Evolutionary conservation across 163 green algal genomes (phyloP), one percentile per base, ranked within the genome.

Genomic region (Volvox carteri): DNA sequence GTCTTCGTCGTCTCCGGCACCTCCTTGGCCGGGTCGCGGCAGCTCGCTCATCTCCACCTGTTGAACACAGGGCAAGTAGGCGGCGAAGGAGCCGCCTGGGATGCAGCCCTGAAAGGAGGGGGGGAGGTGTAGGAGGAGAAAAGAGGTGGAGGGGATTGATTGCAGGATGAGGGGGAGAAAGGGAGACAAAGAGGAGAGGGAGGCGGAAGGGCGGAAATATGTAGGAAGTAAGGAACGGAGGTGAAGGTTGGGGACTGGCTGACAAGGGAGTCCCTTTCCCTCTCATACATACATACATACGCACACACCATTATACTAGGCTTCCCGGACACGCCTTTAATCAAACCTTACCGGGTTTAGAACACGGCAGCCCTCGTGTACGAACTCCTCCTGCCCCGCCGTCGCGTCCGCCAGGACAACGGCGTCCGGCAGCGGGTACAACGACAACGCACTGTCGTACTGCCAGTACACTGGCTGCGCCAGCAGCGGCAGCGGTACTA

Each of bases 371-470:
- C 91, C 94, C 46, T 97, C 90, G 83, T 97, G 97, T 2, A 50
- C 86, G 62, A 93, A 92, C 14, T 74, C 73, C 30, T 44, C 94
- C 62, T 96, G 91, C 1, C 60, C 60, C 65, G 81, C 81, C 0
- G 89, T 93, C 0, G 84, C 54, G 86, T 99, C 97, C 28, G 96
- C 97, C 58, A 99, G 77, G 33, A 99, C 74, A 9, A 99, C 87
- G 2, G 93, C 90, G 65, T 99, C 91, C 3, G 97, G 97, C 73
- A 97, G 87, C 25, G 97, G 97, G 91, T 99, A 99, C 30, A 99
- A 92, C 9, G 84, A 91, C 89, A 99, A 90, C 1, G 96, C 95
- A 44, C 90, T 75, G 92, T 99, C 97, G 52, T 95, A 90, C 87
- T 97, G 93, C 97, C 96, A 98, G 86, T 96, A 95, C 28, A 98